Evolutionary conservation across 2,329 filamentous ascomycete species (phyloP), one percentile per base, ranked within the genome.

Genomic region (Colletotrichum nymphaeae): DNA sequence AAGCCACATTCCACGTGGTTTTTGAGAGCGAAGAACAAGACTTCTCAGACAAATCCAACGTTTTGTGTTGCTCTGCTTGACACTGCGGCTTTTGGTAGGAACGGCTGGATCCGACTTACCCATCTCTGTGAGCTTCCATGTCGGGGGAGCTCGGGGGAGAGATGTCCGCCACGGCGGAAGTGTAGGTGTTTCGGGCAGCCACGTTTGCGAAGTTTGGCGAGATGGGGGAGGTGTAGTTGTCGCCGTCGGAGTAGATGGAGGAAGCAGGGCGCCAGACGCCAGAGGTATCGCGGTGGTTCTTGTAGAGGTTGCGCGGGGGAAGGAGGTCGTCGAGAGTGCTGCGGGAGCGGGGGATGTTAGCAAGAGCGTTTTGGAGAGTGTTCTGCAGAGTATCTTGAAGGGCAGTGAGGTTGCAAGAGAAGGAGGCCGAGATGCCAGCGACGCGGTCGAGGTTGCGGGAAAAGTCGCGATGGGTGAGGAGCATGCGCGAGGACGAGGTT

Each of bases 141-240:
- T 90, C 89, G 28, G 89, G 88, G 55, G 89, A 91, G 81, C 88
- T 90, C 35, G 88, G 88, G 65, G 89, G 89, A 12, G 89, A 90
- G 74, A 91, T 84, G 26, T 84, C 83, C 78, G 83, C 79, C 57
- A 65, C 74, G 46, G 69, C 69, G 60, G 69, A 69, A 55, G 32
- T n/a, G 58, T 74, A 74, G 9, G 42, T 57, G 55, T 63, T 69
- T 52, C 42, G 62, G 74, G 73, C 46, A 73, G 76, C 75, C 75
- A 77, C 64, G 73, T 73, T 75, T 66, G 72, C 72, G 67, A 74
- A 72, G 35, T 74, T 55, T 56, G 68, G 67, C 22, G 71, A 42
- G 26, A 73, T 46, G 49, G 74, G 73, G 58, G 73, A 75, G n/a
- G 53, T 24, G n/a, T 57, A 55, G 53, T 69, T 59, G 55, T 49